A percentile compares a stretch with the other conserved stretches of the same genome.
phyloP scores from a whole-genome alignment of 2,329 filamentous ascomycete genomes.

The Sporothrix curviconia region DNA sequence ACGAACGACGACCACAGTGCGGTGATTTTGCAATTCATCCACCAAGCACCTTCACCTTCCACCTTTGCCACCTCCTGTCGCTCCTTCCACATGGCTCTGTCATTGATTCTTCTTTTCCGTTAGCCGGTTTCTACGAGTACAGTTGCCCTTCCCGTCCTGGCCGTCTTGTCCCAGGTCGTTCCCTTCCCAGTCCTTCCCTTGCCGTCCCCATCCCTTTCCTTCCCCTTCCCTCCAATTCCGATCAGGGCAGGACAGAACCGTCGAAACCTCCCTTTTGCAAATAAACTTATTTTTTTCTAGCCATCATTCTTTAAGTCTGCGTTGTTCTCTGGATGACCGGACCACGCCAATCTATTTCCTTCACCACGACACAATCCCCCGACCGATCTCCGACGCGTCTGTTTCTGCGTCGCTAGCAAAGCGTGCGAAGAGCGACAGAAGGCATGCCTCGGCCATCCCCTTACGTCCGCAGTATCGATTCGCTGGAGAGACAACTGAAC shows the following conservation, averaged over 20 bases:
- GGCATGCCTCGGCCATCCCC: not conserved
- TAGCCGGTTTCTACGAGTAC: conserved; percentile 6
- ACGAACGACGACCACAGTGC: no score
- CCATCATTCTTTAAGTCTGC: not conserved
- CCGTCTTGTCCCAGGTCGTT: not conserved
- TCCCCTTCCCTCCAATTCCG: not conserved
- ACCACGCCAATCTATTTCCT: not conserved
- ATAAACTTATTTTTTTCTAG: not conserved
- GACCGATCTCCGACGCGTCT: not conserved
- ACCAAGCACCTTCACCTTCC: not conserved
- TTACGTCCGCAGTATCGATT: not conserved
- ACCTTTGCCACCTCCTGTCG: not conserved
- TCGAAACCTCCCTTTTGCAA: conserved; percentile 4
- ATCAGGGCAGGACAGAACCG: not conserved
- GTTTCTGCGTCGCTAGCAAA: not conserved
- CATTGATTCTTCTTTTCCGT: not conserved
- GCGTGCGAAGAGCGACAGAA: not conserved
- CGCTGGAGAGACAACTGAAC: not conserved
- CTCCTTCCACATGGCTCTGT: not conserved
- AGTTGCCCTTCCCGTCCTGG: not conserved
- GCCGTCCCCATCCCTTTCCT: not conserved
- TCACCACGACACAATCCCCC: not conserved
- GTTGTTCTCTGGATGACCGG: conserved; percentile 7
- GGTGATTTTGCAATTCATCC: no score
- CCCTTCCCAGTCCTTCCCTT: not conserved